These are phyloP conservation scores for Pythium folliculosum DNA, from an alignment of 352 stramenopile species.

Conservation along the genomic window DNA sequence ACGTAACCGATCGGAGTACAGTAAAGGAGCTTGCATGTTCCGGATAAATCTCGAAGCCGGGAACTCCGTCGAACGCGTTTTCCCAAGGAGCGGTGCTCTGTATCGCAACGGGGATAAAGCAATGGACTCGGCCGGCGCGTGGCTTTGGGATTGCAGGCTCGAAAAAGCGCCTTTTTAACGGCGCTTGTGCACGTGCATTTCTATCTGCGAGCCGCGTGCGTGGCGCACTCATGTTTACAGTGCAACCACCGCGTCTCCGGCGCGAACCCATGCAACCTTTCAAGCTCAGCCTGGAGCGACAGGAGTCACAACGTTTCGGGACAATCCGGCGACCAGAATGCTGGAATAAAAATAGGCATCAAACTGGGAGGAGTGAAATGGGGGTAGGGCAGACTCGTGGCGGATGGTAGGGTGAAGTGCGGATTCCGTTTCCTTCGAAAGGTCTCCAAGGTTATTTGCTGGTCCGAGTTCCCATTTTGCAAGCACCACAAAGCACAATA, in stretches of 20 bases:
- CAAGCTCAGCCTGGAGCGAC: slow-evolving; percentile 15
- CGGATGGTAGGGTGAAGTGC: background rate
- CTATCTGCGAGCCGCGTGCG: slow-evolving; percentile 6
- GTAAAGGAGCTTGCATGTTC: slow-evolving; percentile 5
- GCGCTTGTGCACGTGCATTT: slow-evolving; percentile 6
- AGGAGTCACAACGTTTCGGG: background rate
- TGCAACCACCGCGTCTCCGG: slow-evolving; percentile 2
- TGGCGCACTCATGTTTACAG: background rate
- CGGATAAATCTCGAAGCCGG: slow-evolving; percentile 13
- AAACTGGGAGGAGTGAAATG: background rate
- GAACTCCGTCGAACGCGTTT: background rate
- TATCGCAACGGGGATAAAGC: background rate
- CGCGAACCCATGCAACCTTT: slow-evolving; percentile 23
- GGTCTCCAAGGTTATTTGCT: background rate
- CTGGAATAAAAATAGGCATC: slow-evolving; percentile 4
- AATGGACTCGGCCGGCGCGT: background rate
- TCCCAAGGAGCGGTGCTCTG: background rate
- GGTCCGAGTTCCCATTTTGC: background rate
- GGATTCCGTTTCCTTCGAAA: slow-evolving; percentile 12
- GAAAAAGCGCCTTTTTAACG: too few relatives aligned
- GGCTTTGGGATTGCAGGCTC: slow-evolving; percentile 6
- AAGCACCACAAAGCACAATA: background rate
- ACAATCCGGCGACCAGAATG: slow-evolving; percentile 7
- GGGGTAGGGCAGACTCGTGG: background rate
- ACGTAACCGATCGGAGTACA: slow-evolving; percentile 16